A percentile compares a stretch with the other conserved stretches of the same genome.
Evolutionary conservation across 306 rosid species (phyloP).

Genomic region (Cotoneaster glaucophyllus): DNA sequence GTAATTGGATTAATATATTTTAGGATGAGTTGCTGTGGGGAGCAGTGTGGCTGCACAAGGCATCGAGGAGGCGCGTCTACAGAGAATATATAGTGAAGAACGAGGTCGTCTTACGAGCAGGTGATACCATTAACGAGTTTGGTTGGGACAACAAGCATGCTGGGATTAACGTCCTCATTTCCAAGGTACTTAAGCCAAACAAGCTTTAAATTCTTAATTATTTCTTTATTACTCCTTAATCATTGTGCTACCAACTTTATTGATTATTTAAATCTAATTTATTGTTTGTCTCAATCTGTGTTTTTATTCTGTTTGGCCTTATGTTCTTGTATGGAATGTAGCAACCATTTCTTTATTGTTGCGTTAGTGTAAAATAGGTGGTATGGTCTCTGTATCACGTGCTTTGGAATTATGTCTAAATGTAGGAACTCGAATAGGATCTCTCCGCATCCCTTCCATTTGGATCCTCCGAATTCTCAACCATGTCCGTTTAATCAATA

Average conservation of each 20-base stretch:
- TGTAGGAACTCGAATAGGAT: background rate
- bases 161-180: constrained; percentile 84
- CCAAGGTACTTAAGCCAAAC: constrained; percentile 46
- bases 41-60: constrained; percentile 98
- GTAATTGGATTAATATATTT: no score
- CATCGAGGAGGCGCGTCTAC: constrained; percentile 72
- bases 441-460: no score
- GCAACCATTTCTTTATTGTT: background rate
- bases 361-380: background rate
- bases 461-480: no score
- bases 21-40: constrained; percentile 96
- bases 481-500: no score
- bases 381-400: background rate
- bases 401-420: background rate
- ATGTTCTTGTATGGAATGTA: background rate
- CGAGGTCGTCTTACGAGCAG: constrained; percentile 84
- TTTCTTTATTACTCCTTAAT: background rate
- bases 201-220: background rate
- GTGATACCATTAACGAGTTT: constrained; percentile 93
- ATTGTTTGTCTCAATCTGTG: background rate
- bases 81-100: constrained; percentile 86
- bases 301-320: background rate
- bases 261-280: background rate
- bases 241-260: background rate
- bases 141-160: constrained; percentile 99